Conservation (phyloP, 306 rosid genomes). For the Dalbergia cultrata region DNA sequence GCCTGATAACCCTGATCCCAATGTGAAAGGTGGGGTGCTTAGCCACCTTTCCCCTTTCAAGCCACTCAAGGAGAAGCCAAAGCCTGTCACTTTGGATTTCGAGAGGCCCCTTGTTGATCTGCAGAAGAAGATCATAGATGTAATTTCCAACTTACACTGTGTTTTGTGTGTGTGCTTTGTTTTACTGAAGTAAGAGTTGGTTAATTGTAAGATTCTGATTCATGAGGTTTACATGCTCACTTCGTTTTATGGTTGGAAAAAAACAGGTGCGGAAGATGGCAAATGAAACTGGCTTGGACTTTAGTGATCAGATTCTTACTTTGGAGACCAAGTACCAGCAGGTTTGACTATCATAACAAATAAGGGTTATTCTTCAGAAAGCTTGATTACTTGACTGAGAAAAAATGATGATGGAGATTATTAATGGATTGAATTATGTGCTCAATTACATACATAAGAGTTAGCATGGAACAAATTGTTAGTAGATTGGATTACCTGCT, state of each 20-base stretch:
- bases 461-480: background rate
- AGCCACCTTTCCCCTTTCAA: constrained; percentile 79
- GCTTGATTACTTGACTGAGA: constrained; percentile 22
- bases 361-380: constrained; percentile 27
- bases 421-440: constrained; percentile 40
- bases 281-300: constrained; percentile 86
- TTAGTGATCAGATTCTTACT: constrained; percentile 77
- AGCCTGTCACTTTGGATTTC: constrained; percentile 79
- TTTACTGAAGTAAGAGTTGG: constrained; percentile 33
- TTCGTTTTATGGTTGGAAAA: constrained; percentile 30
- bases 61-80: constrained; percentile 81
- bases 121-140: constrained; percentile 88
- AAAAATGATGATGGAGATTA: constrained; percentile 12
- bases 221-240: constrained; percentile 18
- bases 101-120: constrained; percentile 82
- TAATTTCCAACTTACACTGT: constrained; percentile 46
- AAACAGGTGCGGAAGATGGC: constrained; percentile 90
- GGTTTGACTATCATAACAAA: constrained; percentile 58
- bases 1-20: constrained; percentile 84
- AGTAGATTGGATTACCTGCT: background rate
- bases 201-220: constrained; percentile 26
- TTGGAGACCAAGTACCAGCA: constrained; percentile 82
- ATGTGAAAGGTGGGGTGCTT: constrained; percentile 83
- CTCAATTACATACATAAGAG: constrained; percentile 11
- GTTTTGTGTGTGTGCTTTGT: constrained; percentile 4